phyloP scores from a whole-genome alignment of 2,329 filamentous ascomycete species.

The Sarocladium strictum region DNA sequence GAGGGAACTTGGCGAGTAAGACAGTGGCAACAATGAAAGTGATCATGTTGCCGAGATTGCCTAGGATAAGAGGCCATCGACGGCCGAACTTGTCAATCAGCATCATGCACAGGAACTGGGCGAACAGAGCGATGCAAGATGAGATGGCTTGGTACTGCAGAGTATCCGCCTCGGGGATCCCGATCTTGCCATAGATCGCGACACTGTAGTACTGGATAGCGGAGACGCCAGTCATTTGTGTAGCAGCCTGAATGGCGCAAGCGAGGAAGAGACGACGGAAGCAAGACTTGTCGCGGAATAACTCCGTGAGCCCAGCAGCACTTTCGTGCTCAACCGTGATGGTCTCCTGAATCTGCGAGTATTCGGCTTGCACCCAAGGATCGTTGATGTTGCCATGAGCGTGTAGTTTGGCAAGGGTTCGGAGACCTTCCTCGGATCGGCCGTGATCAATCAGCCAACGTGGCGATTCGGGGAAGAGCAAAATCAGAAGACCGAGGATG shows the following conservation, averaged over 20 bases:
- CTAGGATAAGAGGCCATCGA: slow-evolving; percentile 64
- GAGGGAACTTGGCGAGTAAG: slow-evolving; percentile 54
- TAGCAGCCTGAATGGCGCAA: slow-evolving; percentile 60
- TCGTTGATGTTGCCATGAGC: slow-evolving; percentile 60
- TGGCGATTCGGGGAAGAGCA: slow-evolving; percentile 63
- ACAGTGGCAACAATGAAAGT: slow-evolving; percentile 65
- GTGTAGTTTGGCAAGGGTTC: slow-evolving; percentile 64
- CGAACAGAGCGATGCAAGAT: slow-evolving; percentile 62
- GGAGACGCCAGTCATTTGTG: slow-evolving; percentile 72
- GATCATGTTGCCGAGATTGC: slow-evolving; percentile 65
- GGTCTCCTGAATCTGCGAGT: slow-evolving; percentile 59
- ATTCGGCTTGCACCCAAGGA: slow-evolving; percentile 67
- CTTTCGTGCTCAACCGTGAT: slow-evolving; percentile 63
- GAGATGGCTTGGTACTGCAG: slow-evolving; percentile 74
- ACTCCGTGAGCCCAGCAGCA: slow-evolving; percentile 56
- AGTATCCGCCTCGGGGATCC: slow-evolving; percentile 58
- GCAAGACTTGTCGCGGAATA: slow-evolving; percentile 55
- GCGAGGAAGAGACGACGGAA: slow-evolving; percentile 69
- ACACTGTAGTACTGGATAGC: slow-evolving; percentile 73
- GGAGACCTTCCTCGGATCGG: slow-evolving; percentile 56
- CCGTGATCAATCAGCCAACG: slow-evolving; percentile 73
- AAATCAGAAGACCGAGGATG: slow-evolving; percentile 58
- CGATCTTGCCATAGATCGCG: slow-evolving; percentile 61
- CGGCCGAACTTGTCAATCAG: slow-evolving; percentile 66
- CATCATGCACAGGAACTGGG: slow-evolving; percentile 62